Evolutionary conservation across 139 green algal genomes (phyloP).

Genomic region (Limnomonas spitsbergensis): DNA sequence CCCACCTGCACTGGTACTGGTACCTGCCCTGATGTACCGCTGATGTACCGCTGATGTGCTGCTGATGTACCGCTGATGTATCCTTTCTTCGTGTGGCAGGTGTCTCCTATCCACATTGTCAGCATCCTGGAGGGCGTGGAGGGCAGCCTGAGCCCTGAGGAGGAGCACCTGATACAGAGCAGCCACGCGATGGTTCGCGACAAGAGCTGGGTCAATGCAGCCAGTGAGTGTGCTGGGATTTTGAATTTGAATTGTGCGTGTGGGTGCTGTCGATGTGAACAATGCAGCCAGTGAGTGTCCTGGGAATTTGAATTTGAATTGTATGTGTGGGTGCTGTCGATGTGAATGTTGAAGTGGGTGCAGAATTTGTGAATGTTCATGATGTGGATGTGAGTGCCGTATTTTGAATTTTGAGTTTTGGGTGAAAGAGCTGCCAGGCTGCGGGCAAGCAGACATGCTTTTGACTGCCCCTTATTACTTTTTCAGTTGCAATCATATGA

Average conservation of each 20-base stretch:
- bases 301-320: background rate
- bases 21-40: background rate
- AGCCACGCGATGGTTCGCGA: background rate
- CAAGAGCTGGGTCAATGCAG: slow-evolving; percentile 1
- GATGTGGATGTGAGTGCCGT: background rate
- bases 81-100: too few species aligned
- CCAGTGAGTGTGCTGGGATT: background rate
- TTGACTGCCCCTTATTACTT: too few species aligned
- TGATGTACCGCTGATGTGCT: too few species aligned
- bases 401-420: background rate
- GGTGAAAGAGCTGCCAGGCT: too few species aligned
- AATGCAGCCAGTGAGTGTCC: background rate
- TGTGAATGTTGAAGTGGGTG: background rate
- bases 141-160: slow-evolving; percentile 1
- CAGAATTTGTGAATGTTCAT: background rate
- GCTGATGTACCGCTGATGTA: too few species aligned
- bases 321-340: background rate
- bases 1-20: background rate
- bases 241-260: background rate
- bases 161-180: background rate
- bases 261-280: too few species aligned
- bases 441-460: too few species aligned
- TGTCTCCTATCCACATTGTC: slow-evolving; percentile 24
- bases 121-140: slow-evolving; percentile 14
- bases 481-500: too few species aligned